Evolutionary conservation across 257 asterid species (phyloP).

Genomic region (Scutellaria galericulata): DNA sequence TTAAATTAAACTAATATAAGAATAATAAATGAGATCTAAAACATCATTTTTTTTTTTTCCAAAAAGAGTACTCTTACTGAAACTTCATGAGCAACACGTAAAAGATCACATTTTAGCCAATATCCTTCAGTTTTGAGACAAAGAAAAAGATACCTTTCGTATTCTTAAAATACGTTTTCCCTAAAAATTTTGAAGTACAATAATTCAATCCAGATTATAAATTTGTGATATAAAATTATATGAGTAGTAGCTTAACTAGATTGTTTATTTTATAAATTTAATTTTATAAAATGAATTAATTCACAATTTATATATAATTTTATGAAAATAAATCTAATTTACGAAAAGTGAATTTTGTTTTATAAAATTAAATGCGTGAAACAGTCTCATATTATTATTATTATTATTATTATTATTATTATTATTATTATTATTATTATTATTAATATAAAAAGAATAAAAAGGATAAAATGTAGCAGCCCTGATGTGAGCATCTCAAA

Average conservation of each 20-base stretch:
- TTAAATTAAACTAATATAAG: too few relatives aligned
- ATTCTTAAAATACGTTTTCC: slow-evolving; percentile 25
- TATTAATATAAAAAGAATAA: neutral
- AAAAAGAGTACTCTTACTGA: too few relatives aligned
- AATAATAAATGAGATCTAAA: too few relatives aligned
- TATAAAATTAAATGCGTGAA: neutral
- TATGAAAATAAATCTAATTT: too few relatives aligned
- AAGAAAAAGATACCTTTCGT: slow-evolving; percentile 33
- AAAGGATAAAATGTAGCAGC: neutral
- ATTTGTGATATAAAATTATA: neutral
- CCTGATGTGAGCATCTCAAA: slow-evolving; percentile 50
- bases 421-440: too few relatives aligned
- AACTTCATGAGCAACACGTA: neutral
- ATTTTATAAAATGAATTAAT: too few relatives aligned
- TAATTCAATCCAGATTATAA: slow-evolving; percentile 42
- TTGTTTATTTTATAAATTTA: too few relatives aligned
- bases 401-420: too few relatives aligned
- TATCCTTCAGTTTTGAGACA: slow-evolving; percentile 6
- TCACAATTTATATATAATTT: too few relatives aligned
- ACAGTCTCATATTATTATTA: neutral
- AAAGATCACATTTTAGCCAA: neutral
- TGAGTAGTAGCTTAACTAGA: too few relatives aligned
- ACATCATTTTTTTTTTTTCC: too few relatives aligned
- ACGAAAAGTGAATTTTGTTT: too few relatives aligned
- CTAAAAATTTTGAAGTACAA: slow-evolving; percentile 38